A percentile compares a stretch with the other conserved stretches of the same genome.
Conservation (phyloP, 495 filamentous ascomycete species). For the Daldinia decipiens region DNA sequence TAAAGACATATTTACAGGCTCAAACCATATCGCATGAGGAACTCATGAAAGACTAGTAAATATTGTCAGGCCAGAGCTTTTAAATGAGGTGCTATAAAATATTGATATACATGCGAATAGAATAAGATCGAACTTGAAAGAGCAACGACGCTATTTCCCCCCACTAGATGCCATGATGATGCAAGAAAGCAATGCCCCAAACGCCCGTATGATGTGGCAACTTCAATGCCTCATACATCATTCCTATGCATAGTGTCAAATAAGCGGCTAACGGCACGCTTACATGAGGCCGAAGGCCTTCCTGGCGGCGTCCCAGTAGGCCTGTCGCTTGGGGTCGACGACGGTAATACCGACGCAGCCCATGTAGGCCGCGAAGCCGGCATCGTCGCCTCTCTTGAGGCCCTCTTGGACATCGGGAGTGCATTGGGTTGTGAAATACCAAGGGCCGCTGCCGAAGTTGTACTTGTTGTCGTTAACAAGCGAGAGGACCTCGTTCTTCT, state of each 20-base stretch:
- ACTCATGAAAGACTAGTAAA: neutral
- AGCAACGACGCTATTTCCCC: constrained; percentile 1
- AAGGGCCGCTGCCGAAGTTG: constrained; percentile 78
- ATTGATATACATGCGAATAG: constrained; percentile 1
- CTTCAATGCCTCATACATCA: constrained; percentile 2
- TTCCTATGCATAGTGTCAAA: constrained; percentile 3
- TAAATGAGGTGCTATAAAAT: neutral
- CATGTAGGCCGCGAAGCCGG: constrained; percentile 71
- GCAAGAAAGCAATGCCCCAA: neutral
- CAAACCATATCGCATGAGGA: neutral
- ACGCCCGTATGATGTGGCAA: constrained; percentile 7
- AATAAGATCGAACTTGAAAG: neutral
- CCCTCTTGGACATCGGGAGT: constrained; percentile 50
- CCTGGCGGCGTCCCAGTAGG: constrained; percentile 66
- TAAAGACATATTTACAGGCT: no score
- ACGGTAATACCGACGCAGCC: constrained; percentile 68
- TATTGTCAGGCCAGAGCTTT: neutral
- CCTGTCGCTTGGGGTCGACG: constrained; percentile 60
- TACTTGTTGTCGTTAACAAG: constrained; percentile 68
- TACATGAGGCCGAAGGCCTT: constrained; percentile 52
- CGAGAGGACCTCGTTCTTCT: constrained; percentile 61
- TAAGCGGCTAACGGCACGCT: neutral
- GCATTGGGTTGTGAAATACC: constrained; percentile 80
- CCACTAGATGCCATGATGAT: constrained; percentile 11
- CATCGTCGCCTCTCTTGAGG: constrained; percentile 62